phyloP scores from a whole-genome alignment of 441 rosid species.

The Gossypium lobatum region DNA sequence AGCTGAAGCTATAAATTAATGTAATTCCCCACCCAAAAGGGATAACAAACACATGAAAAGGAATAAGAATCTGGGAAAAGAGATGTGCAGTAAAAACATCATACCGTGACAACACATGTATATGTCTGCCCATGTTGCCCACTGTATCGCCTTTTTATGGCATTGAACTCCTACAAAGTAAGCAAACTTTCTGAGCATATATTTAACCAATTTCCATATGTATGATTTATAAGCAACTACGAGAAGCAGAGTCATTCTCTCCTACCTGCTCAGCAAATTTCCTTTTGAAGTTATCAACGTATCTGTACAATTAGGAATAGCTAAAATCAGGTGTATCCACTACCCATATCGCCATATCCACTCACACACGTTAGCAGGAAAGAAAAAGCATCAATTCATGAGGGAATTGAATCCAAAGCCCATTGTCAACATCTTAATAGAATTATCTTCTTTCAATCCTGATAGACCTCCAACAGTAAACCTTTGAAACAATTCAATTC shows the following conservation, averaged over 20 bases:
- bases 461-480: not conserved
- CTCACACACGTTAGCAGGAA: not conserved
- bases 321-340: slow-evolving; percentile 24
- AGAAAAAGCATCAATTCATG: not conserved
- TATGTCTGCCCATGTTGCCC: slow-evolving; percentile 21
- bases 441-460: not conserved
- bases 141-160: slow-evolving; percentile 53
- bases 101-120: slow-evolving; percentile 62
- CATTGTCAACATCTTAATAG: not conserved
- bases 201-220: not conserved
- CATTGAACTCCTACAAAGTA: slow-evolving; percentile 61
- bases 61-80: not conserved
- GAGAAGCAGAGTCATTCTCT: slow-evolving; percentile 1
- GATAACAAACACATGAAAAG: not conserved
- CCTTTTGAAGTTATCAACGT: slow-evolving; percentile 66
- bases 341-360: not conserved
- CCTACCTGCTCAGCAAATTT: slow-evolving; percentile 85
- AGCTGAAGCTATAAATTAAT: not conserved
- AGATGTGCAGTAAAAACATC: slow-evolving; percentile 9
- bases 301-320: slow-evolving; percentile 45
- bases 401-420: not conserved
- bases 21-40: not conserved
- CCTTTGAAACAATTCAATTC: not conserved
- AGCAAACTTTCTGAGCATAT: slow-evolving; percentile 9
- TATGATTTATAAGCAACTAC: not conserved